Conservation (phyloP, 805 yeast species). For the Kregervanrija pseudodelftensis region DNA sequence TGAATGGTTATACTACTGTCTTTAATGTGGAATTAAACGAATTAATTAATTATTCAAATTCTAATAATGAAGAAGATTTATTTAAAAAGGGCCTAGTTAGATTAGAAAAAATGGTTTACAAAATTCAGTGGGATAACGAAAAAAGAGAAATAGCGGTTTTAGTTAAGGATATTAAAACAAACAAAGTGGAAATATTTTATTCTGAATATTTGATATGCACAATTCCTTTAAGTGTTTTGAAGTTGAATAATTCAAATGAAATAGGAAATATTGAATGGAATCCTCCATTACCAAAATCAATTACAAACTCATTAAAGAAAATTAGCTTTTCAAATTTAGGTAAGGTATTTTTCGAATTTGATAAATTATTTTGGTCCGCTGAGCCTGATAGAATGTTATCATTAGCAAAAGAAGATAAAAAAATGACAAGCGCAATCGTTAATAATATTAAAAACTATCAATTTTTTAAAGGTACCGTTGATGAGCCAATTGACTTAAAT, state of each 20-base stretch:
- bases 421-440: neutral
- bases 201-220: slow-evolving; percentile 40
- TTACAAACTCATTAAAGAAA: slow-evolving; percentile 23
- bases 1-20: slow-evolving; percentile 45
- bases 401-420: slow-evolving; percentile 23
- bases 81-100: slow-evolving; percentile 12
- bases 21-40: slow-evolving; percentile 26
- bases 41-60: slow-evolving; percentile 11
- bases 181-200: slow-evolving; percentile 10
- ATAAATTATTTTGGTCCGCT: slow-evolving; percentile 38
- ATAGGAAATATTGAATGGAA: slow-evolving; percentile 26
- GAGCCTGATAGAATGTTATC: slow-evolving; percentile 27
- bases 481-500: slow-evolving; percentile 5
- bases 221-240: slow-evolving; percentile 43
- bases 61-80: slow-evolving; percentile 5
- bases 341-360: slow-evolving; percentile 41
- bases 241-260: slow-evolving; percentile 23
- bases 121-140: slow-evolving; percentile 16
- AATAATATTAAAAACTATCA: neutral
- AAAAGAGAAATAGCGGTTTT: slow-evolving; percentile 16
- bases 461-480: slow-evolving; percentile 1
- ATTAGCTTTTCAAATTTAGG: slow-evolving; percentile 38
- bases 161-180: slow-evolving; percentile 6
- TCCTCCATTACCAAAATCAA: slow-evolving; percentile 28
- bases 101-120: slow-evolving; percentile 19